Evolutionary conservation across 257 asterid genomes (phyloP), one percentile per base, ranked within the genome.

Genomic region (Eustoma russellianum): DNA sequence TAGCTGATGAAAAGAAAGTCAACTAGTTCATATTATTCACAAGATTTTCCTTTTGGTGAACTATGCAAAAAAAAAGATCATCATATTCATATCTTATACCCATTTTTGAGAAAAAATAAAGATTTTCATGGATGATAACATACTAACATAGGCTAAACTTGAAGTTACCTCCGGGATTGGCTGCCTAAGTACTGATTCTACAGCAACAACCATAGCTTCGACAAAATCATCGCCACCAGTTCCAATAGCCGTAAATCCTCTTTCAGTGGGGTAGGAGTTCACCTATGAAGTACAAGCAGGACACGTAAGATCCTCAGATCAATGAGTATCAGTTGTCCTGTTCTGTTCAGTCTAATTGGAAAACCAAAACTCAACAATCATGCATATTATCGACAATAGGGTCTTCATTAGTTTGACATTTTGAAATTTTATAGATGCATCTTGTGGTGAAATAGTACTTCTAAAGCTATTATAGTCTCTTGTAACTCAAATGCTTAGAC

Each of bases 181-280:
- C 53, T 73, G 74, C 48, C 85, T 79, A 67, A 88, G 71, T 33
- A 90, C 91, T 9, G 98, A 83, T 74, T 90, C 96, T 63, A 90
- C 98, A 56, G 96, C 95, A 64, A 86, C 78, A 65, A 90, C 88
- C 98, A 90, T 90, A 48, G 96, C 83, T 18, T 90, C 91, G 64
- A 86, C 96, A 69, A 90, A 90, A 72, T 90, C 96, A 55, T 86
- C 88, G 56, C 96, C 96, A 59, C 98, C 94, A 17, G 91, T 83
- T 60, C 96, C 98, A 56, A 90, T 90, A 57, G 98, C 98, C 2
- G 96, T 90, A 70, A 90, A 90, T 63, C 88, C 96, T 70, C 97
- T 77, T 53, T 73, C 88, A 9, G 93, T 83, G 53, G 98, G 98
- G 65, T 90, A 86, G 16, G 93, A 83, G 68, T 90, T 90, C 59